Evolutionary conservation across 2,329 filamentous ascomycete species (phyloP).

Genomic region (Hawksworthiomyces lignivorus): DNA sequence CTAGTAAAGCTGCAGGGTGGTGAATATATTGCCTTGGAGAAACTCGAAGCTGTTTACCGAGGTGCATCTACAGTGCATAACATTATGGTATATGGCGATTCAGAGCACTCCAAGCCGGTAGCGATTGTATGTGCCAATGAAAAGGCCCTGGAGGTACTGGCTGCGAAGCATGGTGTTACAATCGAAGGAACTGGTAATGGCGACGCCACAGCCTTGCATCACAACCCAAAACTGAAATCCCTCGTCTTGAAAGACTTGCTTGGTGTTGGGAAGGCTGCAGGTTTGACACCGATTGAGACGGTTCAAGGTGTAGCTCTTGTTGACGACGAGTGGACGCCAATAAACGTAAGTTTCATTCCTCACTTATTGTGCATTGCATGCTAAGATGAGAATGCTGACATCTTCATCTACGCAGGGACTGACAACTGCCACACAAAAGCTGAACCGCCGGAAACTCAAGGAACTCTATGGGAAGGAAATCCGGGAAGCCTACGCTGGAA

Average conservation of each 20-base stretch:
- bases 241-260: constrained; percentile 62
- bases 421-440: constrained; percentile 55
- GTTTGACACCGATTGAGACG: constrained; percentile 64
- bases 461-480: constrained; percentile 46
- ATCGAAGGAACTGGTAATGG: not conserved
- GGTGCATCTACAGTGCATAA: constrained; percentile 71
- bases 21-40: constrained; percentile 96
- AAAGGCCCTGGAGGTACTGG: constrained; percentile 53
- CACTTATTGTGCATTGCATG: too few species aligned
- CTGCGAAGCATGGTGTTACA: constrained; percentile 50
- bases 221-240: constrained; percentile 55
- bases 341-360: constrained; percentile 57
- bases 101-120: constrained; percentile 67
- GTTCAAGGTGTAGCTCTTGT: constrained; percentile 69
- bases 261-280: constrained; percentile 54
- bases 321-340: constrained; percentile 82
- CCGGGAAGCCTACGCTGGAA: constrained; percentile 27
- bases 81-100: constrained; percentile 78
- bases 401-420: constrained; percentile 35
- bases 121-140: constrained; percentile 70
- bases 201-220: constrained; percentile 46
- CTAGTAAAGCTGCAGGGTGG: constrained; percentile 91
- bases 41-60: constrained; percentile 86
- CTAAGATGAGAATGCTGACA: too few species aligned
- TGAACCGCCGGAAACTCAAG: constrained; percentile 46